Evolutionary conservation across 257 asterid genomes (phyloP), one percentile per base, ranked within the genome.

Genomic region (Craterostigma plantagineum): DNA sequence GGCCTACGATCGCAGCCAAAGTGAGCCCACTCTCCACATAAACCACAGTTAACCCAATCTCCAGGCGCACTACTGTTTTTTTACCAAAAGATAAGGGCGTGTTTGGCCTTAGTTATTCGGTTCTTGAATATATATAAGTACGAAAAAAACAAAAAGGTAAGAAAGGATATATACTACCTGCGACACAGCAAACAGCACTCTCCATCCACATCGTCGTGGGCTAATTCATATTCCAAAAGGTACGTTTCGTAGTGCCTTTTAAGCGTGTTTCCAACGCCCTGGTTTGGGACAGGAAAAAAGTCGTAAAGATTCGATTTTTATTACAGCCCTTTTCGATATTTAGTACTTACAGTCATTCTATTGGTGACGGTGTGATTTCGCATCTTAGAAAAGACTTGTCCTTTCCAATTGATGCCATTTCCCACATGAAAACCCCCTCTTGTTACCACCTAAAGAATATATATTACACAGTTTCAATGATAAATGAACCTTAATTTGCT

Each of bases 21-120:
- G 67, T 90, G 99, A 3, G 99, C 99, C 99, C 99, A 83, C 70
- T 90, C 99, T 38, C 99, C 99, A 34, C 99, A 90, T 42, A 83
- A 58, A 11, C 99, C 94, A 14, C 99, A 90, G 67, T 90, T 90
- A 14, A 90, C 99, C 99, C 99, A 90, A 53, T 90, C 99, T 45
- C 99, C 99, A 1, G 99, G 94, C 0, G 99, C 99, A 40, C 99
- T 90, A 83, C 99, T 90, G 94, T 30, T 52, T 42, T n/a, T 48
- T 63, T 30, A 23, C 6, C 30, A 23, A 6, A 23, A 23, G 30
- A 23, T 23, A 23, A 23, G 30, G 30, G 30, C 30, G 30, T 23
- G 30, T 23, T 23, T 23, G 30, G 48, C 45, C 46, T 4, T 8
- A 50, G 57, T 47, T 23, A 23, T 2, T 23, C 30, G 30, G 30